These are phyloP conservation scores for Malassezia brasiliensis DNA, from an alignment of 1,284 basidiomycete genomes.

Conservation along the genomic window DNA sequence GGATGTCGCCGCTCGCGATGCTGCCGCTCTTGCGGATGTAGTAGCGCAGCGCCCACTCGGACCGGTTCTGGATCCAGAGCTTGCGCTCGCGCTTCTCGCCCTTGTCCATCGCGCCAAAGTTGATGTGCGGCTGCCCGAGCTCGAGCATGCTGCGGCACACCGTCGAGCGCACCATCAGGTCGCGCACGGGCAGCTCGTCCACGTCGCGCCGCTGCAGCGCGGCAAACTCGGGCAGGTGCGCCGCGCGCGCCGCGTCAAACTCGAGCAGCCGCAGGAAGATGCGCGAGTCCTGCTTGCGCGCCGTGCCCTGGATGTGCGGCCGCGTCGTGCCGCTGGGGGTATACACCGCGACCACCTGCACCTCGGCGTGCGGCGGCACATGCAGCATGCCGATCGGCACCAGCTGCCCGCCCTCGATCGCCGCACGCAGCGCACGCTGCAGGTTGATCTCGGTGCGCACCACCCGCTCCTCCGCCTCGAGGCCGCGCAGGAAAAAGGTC, in stretches of 20 bases:
- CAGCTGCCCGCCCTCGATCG: slow-evolving; percentile 48
- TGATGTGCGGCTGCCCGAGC: slow-evolving; percentile 53
- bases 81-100: slow-evolving; percentile 52
- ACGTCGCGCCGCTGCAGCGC: slow-evolving; percentile 36
- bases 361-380: slow-evolving; percentile 44
- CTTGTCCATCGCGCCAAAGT: slow-evolving; percentile 54
- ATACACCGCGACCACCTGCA: slow-evolving; percentile 51
- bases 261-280: slow-evolving; percentile 51
- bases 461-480: slow-evolving; percentile 52
- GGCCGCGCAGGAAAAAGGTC: slow-evolving; percentile 47
- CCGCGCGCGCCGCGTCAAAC: slow-evolving; percentile 44
- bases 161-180: slow-evolving; percentile 51
- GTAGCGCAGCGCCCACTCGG: slow-evolving; percentile 51
- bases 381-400: slow-evolving; percentile 48
- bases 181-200: slow-evolving; percentile 52
- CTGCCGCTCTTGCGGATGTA: slow-evolving; percentile 53
- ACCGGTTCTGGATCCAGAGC: slow-evolving; percentile 52
- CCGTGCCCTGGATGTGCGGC: slow-evolving; percentile 50
- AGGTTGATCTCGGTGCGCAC: slow-evolving; percentile 51
- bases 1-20: slow-evolving; percentile 53
- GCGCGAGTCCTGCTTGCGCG: slow-evolving; percentile 52
- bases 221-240: slow-evolving; percentile 34
- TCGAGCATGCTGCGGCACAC: slow-evolving; percentile 51
- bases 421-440: slow-evolving; percentile 49
- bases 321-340: slow-evolving; percentile 51